Conservation (phyloP, 306 rosid species). For the Lathyrus oleraceus region DNA sequence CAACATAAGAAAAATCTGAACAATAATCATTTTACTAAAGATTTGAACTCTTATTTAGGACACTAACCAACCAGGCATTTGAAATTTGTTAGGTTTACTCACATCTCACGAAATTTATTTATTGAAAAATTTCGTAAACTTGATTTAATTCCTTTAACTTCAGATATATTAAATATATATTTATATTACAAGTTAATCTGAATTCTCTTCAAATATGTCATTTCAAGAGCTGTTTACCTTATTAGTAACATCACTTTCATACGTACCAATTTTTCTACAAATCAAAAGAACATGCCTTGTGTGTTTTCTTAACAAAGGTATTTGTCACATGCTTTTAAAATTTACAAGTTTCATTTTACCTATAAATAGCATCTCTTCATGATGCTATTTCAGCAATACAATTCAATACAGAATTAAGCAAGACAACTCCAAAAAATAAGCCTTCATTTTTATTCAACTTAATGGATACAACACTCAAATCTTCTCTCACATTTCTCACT, state of each 20-base stretch:
- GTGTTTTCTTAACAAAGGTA: constrained; percentile 14
- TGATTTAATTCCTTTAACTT: constrained; percentile 13
- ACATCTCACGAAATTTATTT: no score
- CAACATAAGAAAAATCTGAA: no score
- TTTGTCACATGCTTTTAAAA: background rate
- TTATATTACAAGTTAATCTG: constrained; percentile 3
- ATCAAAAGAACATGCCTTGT: constrained; percentile 33
- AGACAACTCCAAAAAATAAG: background rate
- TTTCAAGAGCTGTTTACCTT: constrained; percentile 6
- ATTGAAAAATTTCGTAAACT: background rate
- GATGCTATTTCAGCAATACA: constrained; percentile 33
- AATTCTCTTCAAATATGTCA: constrained; percentile 24
- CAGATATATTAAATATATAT: background rate
- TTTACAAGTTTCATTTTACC: background rate
- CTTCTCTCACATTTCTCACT: constrained; percentile 2
- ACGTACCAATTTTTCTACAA: constrained; percentile 25
- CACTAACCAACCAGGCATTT: background rate
- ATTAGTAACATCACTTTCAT: constrained; percentile 22
- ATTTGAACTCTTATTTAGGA: no score
- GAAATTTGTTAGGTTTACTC: no score
- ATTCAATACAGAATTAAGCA: background rate
- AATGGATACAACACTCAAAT: constrained; percentile 49
- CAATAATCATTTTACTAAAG: no score
- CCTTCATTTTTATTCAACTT: constrained; percentile 6
- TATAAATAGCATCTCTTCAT: constrained; percentile 48